Percentiles rank a stretch among this genome's conserved stretches.
These are phyloP conservation scores for Pyrenochaeta sp. DNA, from an alignment of 2,329 filamentous ascomycete genomes.

Conservation along the genomic window DNA sequence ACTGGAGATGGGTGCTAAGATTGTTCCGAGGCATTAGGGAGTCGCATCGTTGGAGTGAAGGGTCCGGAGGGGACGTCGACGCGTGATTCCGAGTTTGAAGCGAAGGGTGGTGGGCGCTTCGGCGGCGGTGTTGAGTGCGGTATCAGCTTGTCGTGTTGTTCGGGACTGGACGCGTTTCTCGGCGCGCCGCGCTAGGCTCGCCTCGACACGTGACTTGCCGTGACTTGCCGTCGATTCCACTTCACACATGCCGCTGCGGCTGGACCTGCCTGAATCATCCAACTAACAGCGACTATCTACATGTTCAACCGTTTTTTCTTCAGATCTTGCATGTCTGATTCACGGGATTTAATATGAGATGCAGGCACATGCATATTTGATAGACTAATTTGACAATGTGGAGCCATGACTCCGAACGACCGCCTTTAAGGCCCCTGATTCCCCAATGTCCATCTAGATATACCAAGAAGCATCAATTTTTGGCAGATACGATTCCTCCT, in stretches of 20 bases:
- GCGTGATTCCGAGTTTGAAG: slow-evolving; percentile 26
- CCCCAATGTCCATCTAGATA: no score
- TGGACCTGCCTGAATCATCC: background rate
- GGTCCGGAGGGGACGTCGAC: slow-evolving; percentile 30
- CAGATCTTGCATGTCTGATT: background rate
- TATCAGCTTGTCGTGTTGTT: slow-evolving; percentile 27
- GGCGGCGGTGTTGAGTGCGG: slow-evolving; percentile 29
- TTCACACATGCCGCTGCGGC: slow-evolving; percentile 3
- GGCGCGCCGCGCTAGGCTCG: slow-evolving; percentile 24
- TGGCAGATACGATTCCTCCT: no score
- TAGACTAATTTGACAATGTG: no score
- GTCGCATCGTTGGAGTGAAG: slow-evolving; percentile 32
- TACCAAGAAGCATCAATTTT: no score
- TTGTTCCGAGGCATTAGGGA: slow-evolving; percentile 58
- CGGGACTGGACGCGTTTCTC: slow-evolving; percentile 22
- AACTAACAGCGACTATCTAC: background rate
- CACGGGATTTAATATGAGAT: no score
- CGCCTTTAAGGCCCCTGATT: no score
- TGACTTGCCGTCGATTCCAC: background rate
- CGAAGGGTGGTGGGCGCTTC: slow-evolving; percentile 13
- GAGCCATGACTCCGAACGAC: no score
- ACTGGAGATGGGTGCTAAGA: slow-evolving; percentile 56
- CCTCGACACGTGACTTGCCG: slow-evolving; percentile 35
- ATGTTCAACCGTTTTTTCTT: no score
- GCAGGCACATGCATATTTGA: no score